phyloP scores from a whole-genome alignment of 2,329 filamentous ascomycete species.

The Aspergillus sp. region DNA sequence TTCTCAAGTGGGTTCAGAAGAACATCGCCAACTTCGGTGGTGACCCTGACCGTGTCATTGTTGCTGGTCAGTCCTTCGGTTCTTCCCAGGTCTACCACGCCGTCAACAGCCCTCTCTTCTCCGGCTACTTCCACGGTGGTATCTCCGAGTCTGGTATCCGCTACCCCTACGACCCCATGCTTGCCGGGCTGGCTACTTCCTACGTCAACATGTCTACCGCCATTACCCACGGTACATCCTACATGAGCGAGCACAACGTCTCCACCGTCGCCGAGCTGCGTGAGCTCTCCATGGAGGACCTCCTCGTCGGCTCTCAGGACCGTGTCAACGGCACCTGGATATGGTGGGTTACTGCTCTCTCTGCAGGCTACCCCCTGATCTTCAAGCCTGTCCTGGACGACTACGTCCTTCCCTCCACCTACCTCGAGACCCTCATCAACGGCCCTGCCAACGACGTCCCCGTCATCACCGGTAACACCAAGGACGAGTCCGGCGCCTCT shows the following conservation, averaged over 20 bases:
- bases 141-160: constrained; percentile 35
- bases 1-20: constrained; percentile 57
- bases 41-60: constrained; percentile 51
- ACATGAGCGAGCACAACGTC: constrained; percentile 28
- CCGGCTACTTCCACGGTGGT: constrained; percentile 32
- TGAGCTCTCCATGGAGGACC: constrained; percentile 25
- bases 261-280: constrained; percentile 27
- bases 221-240: constrained; percentile 28
- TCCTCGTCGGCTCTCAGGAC: constrained; percentile 30
- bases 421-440: constrained; percentile 27
- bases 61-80: constrained; percentile 37
- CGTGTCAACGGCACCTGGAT: constrained; percentile 27
- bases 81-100: constrained; percentile 36
- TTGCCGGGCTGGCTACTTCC: constrained; percentile 32
- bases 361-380: constrained; percentile 29
- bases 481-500: constrained; percentile 35
- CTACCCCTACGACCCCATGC: constrained; percentile 31
- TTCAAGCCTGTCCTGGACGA: constrained; percentile 33
- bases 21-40: constrained; percentile 57
- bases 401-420: constrained; percentile 30
- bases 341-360: constrained; percentile 34
- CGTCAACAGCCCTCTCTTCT: constrained; percentile 33
- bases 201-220: constrained; percentile 34
- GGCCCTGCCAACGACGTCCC: constrained; percentile 39
- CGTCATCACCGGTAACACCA: constrained; percentile 40